These are phyloP conservation scores for Hygrocybe coccinea DNA, from an alignment of 768 basidiomycete genomes.

Conservation along the genomic window DNA sequence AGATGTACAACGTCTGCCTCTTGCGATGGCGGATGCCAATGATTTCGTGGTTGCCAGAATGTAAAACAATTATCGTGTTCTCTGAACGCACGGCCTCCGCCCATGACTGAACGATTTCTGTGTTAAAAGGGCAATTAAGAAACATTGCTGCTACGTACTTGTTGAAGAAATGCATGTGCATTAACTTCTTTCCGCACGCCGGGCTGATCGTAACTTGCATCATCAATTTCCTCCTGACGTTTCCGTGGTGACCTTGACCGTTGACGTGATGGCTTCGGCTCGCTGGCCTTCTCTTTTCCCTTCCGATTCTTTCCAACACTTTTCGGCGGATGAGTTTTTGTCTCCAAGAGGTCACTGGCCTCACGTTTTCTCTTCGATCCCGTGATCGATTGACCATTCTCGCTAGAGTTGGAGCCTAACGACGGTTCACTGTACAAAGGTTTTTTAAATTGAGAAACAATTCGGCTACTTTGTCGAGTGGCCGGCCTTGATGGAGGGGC, in stretches of 20 bases:
- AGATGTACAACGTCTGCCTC: constrained; percentile 13
- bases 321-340: too few species aligned
- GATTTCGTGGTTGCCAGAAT: constrained; percentile 7
- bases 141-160: neutral
- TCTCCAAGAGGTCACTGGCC: neutral
- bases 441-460: neutral
- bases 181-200: neutral
- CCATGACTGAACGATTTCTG: neutral
- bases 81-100: constrained; percentile 3
- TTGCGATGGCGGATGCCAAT: constrained; percentile 16
- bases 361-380: neutral
- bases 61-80: constrained; percentile 9
- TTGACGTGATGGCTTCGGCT: too few species aligned
- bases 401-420: neutral
- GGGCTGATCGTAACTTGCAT: neutral
- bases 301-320: too few species aligned
- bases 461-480: neutral
- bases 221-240: neutral
- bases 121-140: neutral
- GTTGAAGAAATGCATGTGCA: constrained; percentile 1
- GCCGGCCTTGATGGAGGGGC: too few species aligned
- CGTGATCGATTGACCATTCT: neutral
- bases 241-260: too few species aligned
- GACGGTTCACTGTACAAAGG: neutral
- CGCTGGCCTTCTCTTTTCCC: too few species aligned